Conservation (phyloP, 768 basidiomycete genomes). For the Phaeotremella fagi region DNA sequence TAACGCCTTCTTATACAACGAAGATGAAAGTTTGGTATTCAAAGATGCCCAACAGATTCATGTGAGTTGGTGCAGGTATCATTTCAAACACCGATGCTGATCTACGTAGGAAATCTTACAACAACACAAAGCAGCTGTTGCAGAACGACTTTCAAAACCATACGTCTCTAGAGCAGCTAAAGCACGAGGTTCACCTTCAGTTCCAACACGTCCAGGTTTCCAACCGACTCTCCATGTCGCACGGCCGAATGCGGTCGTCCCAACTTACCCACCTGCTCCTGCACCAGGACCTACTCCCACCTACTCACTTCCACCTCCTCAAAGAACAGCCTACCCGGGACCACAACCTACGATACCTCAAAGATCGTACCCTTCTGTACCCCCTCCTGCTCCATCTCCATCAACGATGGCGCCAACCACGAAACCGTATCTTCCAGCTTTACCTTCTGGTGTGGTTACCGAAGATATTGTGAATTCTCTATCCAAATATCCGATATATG, state of each 20-base stretch:
- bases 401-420: conserved; percentile 6
- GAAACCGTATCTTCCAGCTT: conserved; percentile 22
- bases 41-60: conserved; percentile 40
- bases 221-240: no score
- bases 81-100: no score
- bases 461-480: conserved; percentile 41
- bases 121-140: conserved; percentile 4
- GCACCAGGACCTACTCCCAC: not conserved
- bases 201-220: no score
- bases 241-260: no score
- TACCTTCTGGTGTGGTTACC: conserved; percentile 36
- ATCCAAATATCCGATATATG: conserved; percentile 29
- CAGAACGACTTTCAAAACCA: conserved; percentile 13
- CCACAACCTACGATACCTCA: not conserved
- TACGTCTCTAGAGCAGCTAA: conserved; percentile 2
- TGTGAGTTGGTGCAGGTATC: conserved; percentile 25
- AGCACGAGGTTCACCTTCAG: conserved; percentile 3
- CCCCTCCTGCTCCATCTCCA: conserved; percentile 3
- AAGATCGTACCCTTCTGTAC: conserved; percentile 6
- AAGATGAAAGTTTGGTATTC: conserved; percentile 57
- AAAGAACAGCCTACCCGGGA: not conserved
- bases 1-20: conserved; percentile 84
- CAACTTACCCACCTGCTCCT: no score
- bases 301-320: not conserved
- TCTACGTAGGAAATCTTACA: not conserved